Conservation (phyloP, 768 basidiomycete species). For the Mycena galericulata region DNA sequence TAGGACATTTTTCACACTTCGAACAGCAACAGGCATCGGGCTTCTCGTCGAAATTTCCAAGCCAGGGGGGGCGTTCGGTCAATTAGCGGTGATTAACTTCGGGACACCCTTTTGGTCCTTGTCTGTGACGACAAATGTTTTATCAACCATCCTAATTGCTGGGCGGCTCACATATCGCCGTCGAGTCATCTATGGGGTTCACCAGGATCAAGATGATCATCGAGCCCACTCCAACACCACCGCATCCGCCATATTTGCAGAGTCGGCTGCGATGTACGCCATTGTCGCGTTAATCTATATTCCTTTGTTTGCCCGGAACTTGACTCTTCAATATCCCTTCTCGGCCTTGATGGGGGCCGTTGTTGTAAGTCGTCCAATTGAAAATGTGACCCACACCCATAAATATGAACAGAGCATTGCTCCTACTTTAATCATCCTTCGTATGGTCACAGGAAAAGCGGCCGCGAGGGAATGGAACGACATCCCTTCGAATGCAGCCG, state of each 20-base stretch:
- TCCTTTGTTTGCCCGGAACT: conserved; percentile 1
- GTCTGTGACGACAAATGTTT: neutral
- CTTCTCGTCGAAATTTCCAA: neutral
- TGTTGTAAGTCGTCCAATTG: neutral
- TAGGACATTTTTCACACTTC: neutral
- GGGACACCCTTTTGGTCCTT: conserved; percentile 9
- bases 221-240: neutral
- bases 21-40: neutral
- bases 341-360: neutral
- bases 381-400: neutral
- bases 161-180: conserved; percentile 1
- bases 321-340: neutral
- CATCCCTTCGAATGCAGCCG: too few species aligned
- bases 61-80: neutral
- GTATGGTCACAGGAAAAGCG: neutral
- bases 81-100: neutral
- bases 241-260: neutral
- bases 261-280: neutral
- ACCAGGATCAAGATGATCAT: neutral
- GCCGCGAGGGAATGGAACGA: neutral
- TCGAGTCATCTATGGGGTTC: neutral
- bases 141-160: neutral
- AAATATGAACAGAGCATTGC: neutral
- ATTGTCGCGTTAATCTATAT: neutral
- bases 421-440: conserved; percentile 2